phyloP scores from a whole-genome alignment of 805 yeast genomes.

The Sugiyamaella boreocaroliniensis region DNA sequence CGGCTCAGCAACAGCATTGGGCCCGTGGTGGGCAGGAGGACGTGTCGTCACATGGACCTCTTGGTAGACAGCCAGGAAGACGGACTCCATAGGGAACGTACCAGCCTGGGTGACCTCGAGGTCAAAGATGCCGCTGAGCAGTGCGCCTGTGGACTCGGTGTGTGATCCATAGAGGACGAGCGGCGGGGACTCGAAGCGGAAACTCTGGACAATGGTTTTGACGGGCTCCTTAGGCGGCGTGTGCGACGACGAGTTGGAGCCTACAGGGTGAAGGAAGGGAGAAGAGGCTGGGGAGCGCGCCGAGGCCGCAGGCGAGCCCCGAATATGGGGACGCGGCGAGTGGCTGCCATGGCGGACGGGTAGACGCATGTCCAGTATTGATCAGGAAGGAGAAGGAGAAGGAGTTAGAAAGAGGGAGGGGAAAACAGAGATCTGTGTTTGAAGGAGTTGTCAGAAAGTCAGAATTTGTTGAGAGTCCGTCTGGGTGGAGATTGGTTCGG shows the following conservation, averaged over 20 bases:
- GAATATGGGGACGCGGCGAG: not conserved
- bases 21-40: not conserved
- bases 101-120: slow-evolving; percentile 45
- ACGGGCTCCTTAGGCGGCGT: not conserved
- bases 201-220: slow-evolving; percentile 23
- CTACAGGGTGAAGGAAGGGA: not conserved
- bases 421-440: not conserved
- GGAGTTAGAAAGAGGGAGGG: not conserved
- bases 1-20: not conserved
- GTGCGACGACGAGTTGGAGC: not conserved
- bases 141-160: slow-evolving; percentile 73
- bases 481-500: not conserved
- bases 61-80: slow-evolving; percentile 59
- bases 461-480: no score
- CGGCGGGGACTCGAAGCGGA: slow-evolving; percentile 86
- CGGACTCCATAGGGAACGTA: slow-evolving; percentile 44
- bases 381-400: not conserved
- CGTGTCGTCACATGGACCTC: slow-evolving; percentile 36
- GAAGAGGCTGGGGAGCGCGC: not conserved
- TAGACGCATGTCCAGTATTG: not conserved
- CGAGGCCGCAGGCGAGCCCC: not conserved
- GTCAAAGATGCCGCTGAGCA: slow-evolving; percentile 70
- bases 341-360: not conserved
- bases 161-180: slow-evolving; percentile 76
- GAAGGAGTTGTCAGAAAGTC: no score